Evolutionary conservation across 345 rosid species (phyloP).

Genomic region (Salix dunnii): DNA sequence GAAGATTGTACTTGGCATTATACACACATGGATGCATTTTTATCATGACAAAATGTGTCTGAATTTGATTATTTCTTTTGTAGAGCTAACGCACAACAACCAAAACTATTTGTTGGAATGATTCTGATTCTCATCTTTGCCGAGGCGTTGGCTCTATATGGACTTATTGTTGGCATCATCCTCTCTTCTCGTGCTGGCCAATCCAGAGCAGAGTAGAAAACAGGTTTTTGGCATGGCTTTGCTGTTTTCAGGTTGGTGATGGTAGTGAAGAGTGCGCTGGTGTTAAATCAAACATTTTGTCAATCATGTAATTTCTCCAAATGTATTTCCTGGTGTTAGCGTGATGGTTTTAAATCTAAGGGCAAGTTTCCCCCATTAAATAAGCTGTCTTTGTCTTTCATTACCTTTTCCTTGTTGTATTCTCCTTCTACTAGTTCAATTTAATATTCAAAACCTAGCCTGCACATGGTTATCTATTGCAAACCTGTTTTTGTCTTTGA

Average conservation of each 20-base stretch:
- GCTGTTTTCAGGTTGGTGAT: slow-evolving; percentile 3
- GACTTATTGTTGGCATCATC: slow-evolving; percentile 22
- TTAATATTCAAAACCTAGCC: neutral
- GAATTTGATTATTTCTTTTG: neutral
- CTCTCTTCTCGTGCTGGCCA: slow-evolving; percentile 24
- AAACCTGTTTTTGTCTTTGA: neutral
- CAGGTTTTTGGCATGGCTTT: neutral
- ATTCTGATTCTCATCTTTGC: slow-evolving; percentile 21
- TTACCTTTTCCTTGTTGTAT: neutral
- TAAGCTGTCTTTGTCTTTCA: neutral
- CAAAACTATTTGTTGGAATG: slow-evolving; percentile 24
- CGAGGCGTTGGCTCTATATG: slow-evolving; percentile 20
- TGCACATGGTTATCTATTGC: neutral
- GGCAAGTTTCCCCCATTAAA: neutral
- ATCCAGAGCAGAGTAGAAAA: slow-evolving; percentile 16
- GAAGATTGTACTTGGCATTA: neutral
- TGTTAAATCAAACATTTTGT: neutral
- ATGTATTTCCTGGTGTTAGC: neutral
- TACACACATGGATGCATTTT: neutral
- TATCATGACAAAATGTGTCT: neutral
- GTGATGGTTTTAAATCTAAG: slow-evolving; percentile 2
- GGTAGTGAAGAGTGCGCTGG: neutral
- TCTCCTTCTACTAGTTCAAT: neutral
- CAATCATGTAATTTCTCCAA: slow-evolving; percentile 1
- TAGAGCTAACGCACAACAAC: slow-evolving; percentile 22